Percentiles rank a stretch among this genome's conserved stretches.
These are phyloP conservation scores for Juncus effusus DNA, from an alignment of 176 grass and related monocot genomes.

Conservation along the genomic window DNA sequence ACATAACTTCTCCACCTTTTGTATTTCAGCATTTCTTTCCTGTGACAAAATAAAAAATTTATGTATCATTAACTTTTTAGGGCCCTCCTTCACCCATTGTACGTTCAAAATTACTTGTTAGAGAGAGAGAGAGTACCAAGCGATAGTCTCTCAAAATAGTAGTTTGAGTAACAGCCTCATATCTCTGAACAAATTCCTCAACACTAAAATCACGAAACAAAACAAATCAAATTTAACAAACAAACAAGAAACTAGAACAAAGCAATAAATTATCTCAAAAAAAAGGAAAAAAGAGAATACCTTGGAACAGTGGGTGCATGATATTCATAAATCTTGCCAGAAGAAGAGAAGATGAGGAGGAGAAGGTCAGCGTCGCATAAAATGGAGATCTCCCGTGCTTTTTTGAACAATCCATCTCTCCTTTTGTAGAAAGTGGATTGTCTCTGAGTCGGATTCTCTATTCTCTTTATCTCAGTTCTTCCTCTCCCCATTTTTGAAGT, in stretches of 20 bases:
- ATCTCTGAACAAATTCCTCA: conserved; percentile 66
- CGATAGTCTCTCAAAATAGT: conserved; percentile 57
- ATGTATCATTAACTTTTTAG: neutral
- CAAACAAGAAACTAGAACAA: neutral
- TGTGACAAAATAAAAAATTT: conserved; percentile 17
- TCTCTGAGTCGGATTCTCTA: conserved; percentile 87
- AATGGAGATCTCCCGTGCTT: conserved; percentile 86
- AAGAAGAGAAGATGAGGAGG: conserved; percentile 95
- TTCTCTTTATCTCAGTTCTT: conserved; percentile 97
- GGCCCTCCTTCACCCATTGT: no score
- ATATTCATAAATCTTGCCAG: conserved; percentile 96
- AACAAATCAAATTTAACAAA: no score
- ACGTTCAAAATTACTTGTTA: neutral
- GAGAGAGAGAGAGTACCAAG: conserved; percentile 39
- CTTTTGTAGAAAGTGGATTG: conserved; percentile 99
- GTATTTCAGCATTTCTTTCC: conserved; percentile 70
- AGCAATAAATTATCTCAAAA: neutral
- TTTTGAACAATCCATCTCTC: conserved; percentile 96
- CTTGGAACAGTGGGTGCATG: conserved; percentile 72
- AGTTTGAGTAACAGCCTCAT: conserved; percentile 76
- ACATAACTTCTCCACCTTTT: conserved; percentile 67
- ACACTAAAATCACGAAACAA: conserved; percentile 28
- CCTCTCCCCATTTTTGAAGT: conserved; percentile 58
- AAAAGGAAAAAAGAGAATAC: conserved; percentile 14
- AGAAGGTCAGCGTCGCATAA: conserved; percentile 98